Base-by-base conservation (phyloP, 2,329 filamentous ascomycete species). In the Phaeosphaeria sp. region DNA sequence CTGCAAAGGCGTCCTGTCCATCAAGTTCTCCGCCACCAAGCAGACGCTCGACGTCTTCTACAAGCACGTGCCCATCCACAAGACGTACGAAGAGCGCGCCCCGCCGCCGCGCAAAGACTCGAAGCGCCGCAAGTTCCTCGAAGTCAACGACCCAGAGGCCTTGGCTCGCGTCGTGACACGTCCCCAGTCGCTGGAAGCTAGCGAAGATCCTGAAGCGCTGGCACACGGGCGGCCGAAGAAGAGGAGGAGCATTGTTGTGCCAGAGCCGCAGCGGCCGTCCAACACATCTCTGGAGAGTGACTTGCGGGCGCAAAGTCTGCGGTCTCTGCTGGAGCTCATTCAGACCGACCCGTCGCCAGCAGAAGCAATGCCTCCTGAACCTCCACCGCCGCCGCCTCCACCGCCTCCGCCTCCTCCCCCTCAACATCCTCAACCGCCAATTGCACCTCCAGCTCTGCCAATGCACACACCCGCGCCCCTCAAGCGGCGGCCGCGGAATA, bases 21-120 rank as follows among this genome's bases (percentile, higher is more conserved):
- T 83, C 67, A 82, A 82, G 72, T 83, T 82, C 69, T 81, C 78
- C n/a, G 72, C 74, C 8, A 69, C 63, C 27, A 77, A 77, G 56
- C 73, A 78, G 61, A 72, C 68, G 20, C 74, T 81, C 9, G 77
- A 82, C 52, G 76, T 83, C 46, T 77, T 78, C 64, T 83, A 83
- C 66, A 77, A 77, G 60, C 80, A 83, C 55, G 71, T 78, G 15
- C 79, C 80, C 15, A 71, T 81, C 6, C 80, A 82, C 64, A 76
- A 79, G 61, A 81, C 78, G 18, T 79, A 81, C 49, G 80, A 80
- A 46, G 79, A 80, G 59, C 72, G 80, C 21, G 79, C 77, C 22
- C 74, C 77, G 2, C 73, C 75, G 11, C 74, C 78, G 13, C 74
- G 78, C 17, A 76, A 75, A 50, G 75, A 78, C 58, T 76, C 76